Evolutionary conservation across 139 green algal species (phyloP).

Genomic region (Deuterostichococcus epilithicus): DNA sequence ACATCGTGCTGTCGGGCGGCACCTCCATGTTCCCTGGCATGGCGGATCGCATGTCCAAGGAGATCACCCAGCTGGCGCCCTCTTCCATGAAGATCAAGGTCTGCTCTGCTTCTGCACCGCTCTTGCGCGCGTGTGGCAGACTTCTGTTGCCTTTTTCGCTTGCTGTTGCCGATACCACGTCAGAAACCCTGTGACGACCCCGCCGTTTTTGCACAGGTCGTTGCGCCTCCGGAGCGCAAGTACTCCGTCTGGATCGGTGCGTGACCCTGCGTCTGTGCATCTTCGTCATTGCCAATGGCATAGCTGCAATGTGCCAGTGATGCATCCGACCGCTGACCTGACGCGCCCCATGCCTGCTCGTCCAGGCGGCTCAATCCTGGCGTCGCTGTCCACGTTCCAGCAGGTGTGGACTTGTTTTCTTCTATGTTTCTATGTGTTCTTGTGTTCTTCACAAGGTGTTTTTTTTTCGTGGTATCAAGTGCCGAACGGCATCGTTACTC

Average conservation of each 20-base stretch:
- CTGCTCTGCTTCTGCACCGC: too few relatives aligned
- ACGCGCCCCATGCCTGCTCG: too few relatives aligned
- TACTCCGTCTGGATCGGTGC: conserved; percentile 97
- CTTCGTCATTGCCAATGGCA: too few relatives aligned
- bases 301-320: too few relatives aligned
- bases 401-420: conserved; percentile 95
- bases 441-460: neutral
- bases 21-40: conserved; percentile 99
- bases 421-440: neutral
- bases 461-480: too few relatives aligned
- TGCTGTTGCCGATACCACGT: too few relatives aligned
- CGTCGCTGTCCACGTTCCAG: conserved; percentile 95
- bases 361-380: conserved; percentile 97
- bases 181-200: neutral
- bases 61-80: conserved; percentile 88
- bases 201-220: conserved; percentile 44
- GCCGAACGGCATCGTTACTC: neutral
- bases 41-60: conserved; percentile 95
- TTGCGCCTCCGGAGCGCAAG: conserved; percentile 92
- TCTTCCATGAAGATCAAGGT: conserved; percentile 94
- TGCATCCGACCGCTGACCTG: too few relatives aligned
- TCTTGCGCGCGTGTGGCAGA: too few relatives aligned
- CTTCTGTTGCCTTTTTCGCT: too few relatives aligned
- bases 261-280: too few relatives aligned
- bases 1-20: conserved; percentile 89